phyloP scores from a whole-genome alignment of 2,329 filamentous ascomycete genomes.

The Seiridium cupressi region DNA sequence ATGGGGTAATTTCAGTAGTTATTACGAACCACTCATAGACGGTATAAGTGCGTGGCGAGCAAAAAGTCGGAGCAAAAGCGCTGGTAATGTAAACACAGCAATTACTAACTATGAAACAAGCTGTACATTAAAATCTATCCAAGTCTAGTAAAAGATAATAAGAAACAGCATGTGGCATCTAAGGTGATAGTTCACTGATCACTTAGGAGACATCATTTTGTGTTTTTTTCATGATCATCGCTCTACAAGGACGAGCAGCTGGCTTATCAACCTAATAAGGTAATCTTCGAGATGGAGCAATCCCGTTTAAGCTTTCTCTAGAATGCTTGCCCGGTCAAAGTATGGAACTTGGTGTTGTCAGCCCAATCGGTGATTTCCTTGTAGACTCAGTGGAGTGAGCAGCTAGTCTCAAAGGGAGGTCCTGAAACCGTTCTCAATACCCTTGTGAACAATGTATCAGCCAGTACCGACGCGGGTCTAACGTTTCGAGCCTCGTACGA shows the following conservation, averaged over 20 bases:
- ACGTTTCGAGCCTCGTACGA: constrained; percentile 1
- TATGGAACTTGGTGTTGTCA: background rate
- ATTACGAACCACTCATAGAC: too few relatives aligned
- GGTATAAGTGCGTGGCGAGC: too few relatives aligned
- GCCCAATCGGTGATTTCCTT: background rate
- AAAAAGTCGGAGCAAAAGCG: too few relatives aligned
- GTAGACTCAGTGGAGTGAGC: background rate
- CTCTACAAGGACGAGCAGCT: too few relatives aligned
- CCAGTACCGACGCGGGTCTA: background rate
- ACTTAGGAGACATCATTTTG: background rate
- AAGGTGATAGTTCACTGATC: too few relatives aligned
- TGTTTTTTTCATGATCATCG: background rate
- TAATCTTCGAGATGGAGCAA: background rate
- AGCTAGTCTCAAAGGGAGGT: background rate
- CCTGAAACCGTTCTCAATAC: background rate
- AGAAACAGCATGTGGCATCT: background rate
- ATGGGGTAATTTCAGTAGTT: background rate
- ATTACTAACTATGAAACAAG: background rate
- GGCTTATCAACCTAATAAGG: background rate
- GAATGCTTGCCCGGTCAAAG: background rate
- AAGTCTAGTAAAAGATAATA: background rate
- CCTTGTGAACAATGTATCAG: background rate
- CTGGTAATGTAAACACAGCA: background rate
- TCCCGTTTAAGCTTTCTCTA: background rate
- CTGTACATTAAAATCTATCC: too few relatives aligned